Base-by-base conservation (phyloP, 2,329 filamentous ascomycete genomes). In the Claviceps cyperi region DNA sequence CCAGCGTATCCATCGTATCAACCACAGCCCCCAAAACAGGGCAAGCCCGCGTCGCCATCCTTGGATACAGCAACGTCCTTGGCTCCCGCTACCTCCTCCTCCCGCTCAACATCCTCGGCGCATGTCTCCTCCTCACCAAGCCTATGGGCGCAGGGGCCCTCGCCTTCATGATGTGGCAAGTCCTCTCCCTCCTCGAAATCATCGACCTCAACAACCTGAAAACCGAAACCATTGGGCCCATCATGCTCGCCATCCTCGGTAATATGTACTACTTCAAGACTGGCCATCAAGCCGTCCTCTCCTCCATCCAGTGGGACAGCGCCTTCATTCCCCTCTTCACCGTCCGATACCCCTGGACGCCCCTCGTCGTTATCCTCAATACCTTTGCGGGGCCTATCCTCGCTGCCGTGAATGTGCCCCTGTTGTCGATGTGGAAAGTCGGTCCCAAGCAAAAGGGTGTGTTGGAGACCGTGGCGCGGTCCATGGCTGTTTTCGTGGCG, bases 181-280 rank as follows among this genome's bases (percentile, higher is more conserved):
- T 95, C 43, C 79, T 98, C 53, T 88, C 87, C 11, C 76, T 84
- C n/a, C 63, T 76, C 53, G 78, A 84, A 62, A 71, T 84, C 55
- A 63, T 83, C 45, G 78, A 84, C 61, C 69, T 80, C 57, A 76
- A 79, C 60, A 64, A 68, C 53, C 64, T 84, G 39, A 79, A 82
- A 15, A 72, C 77, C 46, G 81, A 81, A 43, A 75, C 88, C 6
- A 84, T 97, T 58, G 91, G 89, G 0, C 90, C 92, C 19, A 72
- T 92, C 39, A 75, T 94, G 54, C 77, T 97, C 24, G 91, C 82
- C 11, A 69, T 97, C n/a, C 78, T 98, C 1, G 92, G 90, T 52
- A 88, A 85, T 60, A 94, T 91, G 67, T 83, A 96, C 71, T 98
- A 83, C 72, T 98, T 98, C 79, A 96, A 94, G 63, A 98, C 92